phyloP scores from a whole-genome alignment of 2,329 filamentous ascomycete species.

The Purpureocillium takamizusanense region DNA sequence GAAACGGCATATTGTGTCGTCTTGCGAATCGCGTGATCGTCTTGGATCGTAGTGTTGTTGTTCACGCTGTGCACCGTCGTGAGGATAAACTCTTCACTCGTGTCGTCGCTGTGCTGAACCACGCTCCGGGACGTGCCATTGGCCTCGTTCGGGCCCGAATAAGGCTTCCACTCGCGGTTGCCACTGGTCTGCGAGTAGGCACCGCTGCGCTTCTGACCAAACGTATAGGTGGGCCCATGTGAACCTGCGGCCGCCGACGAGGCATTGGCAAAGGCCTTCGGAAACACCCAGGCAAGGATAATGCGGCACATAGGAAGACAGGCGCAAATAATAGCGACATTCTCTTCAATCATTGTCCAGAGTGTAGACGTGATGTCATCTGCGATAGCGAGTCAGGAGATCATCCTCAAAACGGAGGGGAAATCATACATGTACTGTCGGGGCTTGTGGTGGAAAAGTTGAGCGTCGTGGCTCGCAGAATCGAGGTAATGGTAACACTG shows the following conservation, averaged over 20 bases:
- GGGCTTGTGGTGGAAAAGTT: constrained; percentile 26
- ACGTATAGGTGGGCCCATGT: constrained; percentile 9
- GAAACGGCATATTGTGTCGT: constrained; percentile 25
- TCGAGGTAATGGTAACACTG: constrained; percentile 30
- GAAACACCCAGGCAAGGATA: constrained; percentile 26
- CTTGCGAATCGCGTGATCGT: constrained; percentile 21
- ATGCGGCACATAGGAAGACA: constrained; percentile 30
- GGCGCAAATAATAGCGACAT: constrained; percentile 28
- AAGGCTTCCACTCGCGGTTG: constrained; percentile 19
- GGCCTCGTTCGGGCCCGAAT: constrained; percentile 18
- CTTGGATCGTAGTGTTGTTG: no score
- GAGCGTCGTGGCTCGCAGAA: constrained; percentile 30
- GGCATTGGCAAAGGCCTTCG: constrained; percentile 18
- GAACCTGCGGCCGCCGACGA: constrained; percentile 7
- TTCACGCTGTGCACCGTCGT: constrained; percentile 10
- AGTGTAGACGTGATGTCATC: constrained; percentile 26
- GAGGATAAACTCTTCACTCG: constrained; percentile 26
- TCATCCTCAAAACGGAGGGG: background rate
- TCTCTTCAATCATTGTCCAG: constrained; percentile 30
- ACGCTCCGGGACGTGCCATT: constrained; percentile 16
- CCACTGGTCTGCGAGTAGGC: constrained; percentile 7
- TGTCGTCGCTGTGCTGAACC: constrained; percentile 16
- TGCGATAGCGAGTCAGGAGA: constrained; percentile 1
- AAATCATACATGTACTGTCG: constrained; percentile 24
- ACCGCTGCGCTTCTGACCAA: constrained; percentile 10